Evolutionary conservation across 2,329 filamentous ascomycete species (phyloP).

Genomic region (Xylaria sp.): DNA sequence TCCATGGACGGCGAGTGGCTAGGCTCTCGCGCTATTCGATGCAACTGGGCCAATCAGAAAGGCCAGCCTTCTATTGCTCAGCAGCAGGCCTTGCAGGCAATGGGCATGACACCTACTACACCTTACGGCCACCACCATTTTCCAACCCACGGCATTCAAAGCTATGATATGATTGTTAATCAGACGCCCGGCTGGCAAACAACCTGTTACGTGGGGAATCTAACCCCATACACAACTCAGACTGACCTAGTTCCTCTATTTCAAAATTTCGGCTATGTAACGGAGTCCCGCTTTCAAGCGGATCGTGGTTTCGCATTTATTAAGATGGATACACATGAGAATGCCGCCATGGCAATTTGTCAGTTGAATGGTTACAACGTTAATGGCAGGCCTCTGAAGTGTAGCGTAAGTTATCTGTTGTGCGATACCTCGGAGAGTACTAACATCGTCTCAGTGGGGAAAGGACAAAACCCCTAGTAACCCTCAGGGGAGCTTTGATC

Average conservation of each 20-base stretch:
- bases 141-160: constrained; percentile 93
- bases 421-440: constrained; percentile 27
- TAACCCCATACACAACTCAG: constrained; percentile 96
- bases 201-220: constrained; percentile 95
- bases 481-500: constrained; percentile 72
- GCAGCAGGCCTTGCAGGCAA: constrained; percentile 94
- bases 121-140: constrained; percentile 98
- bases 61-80: constrained; percentile 98
- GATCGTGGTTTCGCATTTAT: constrained; percentile 98
- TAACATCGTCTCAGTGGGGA: constrained; percentile 76
- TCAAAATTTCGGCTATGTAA: constrained; percentile 97
- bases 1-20: constrained; percentile 99
- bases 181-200: constrained; percentile 99
- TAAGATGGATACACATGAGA: constrained; percentile 99
- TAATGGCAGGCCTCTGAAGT: constrained; percentile 95
- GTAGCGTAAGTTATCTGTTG: constrained; percentile 77
- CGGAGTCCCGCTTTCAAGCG: constrained; percentile 96
- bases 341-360: constrained; percentile 97
- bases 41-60: constrained; percentile 99
- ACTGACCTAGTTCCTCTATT: constrained; percentile 97
- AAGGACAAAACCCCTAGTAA: constrained; percentile 94
- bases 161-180: constrained; percentile 94
- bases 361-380: constrained; percentile 98
- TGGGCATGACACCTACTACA: constrained; percentile 97
- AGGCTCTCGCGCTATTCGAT: constrained; percentile 94